Base-by-base conservation (phyloP, 495 filamentous ascomycete genomes). In the Aspergillus homomorphus region DNA sequence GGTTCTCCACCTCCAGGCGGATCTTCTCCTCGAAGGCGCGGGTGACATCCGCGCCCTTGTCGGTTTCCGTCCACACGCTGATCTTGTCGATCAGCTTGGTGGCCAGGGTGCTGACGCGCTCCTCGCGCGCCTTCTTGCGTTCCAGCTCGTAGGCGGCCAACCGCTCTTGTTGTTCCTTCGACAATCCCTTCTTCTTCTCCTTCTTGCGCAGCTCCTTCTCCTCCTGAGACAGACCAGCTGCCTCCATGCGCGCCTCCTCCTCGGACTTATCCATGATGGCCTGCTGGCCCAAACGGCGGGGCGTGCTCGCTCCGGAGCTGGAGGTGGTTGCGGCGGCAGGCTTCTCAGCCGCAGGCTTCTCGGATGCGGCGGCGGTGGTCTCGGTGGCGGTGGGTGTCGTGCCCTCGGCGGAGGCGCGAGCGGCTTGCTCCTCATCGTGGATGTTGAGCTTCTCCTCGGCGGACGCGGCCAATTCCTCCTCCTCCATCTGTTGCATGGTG, bases 21-120 rank as follows among this genome's bases (percentile, higher is more conserved):
- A 86, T 96, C 81, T 98, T 96, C 67, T 90, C 90, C 66, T 91
- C 86, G 73, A 98, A 99, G 1, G 95, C 91, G 42, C 73, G 73
- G 3, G 92, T 97, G 10, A 96, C 90, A 68, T 95, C 91, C 1
- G 70, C 45, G 26, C 86, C 85, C 76, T 94, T 95, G 76, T 97
- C 95, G 4, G 92, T 96, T 73, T 99, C 94, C 12, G 94, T 97
- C 92, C 92, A 97, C 9, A 98, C 86, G 61, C 87, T 93, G 67
- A 99, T 86, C 48, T 92, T 87, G 68, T 96, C 89, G 28, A 96
- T 73, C 7, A 99, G 81, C 70, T 97, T 97, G 62, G 85, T 84
- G 8, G 86, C 80, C 24, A 98, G 79, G 0, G 86, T 92, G 48
- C 89, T 85, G 41, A 98, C 89, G 33, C 94, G 89, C 66, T 98